These are phyloP conservation scores for Sisymbrium altissimum DNA, from an alignment of 345 rosid genomes.

Conservation along the genomic window DNA sequence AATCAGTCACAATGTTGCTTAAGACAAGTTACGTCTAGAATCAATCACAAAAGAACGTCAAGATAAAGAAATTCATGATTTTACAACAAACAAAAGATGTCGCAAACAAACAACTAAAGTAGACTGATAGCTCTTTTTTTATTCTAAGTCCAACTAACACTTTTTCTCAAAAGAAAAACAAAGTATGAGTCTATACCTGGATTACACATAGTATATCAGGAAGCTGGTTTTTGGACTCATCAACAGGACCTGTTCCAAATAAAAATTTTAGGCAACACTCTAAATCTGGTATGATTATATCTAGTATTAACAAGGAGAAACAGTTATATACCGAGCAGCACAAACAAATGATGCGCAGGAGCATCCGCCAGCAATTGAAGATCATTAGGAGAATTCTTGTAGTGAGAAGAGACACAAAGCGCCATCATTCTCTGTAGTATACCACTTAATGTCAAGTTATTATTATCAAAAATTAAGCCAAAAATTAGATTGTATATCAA, in stretches of 20 bases:
- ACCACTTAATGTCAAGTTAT: conserved; percentile 26
- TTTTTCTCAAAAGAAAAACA: neutral
- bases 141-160: neutral
- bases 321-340: conserved; percentile 63
- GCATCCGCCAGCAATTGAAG: conserved; percentile 97
- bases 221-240: conserved; percentile 84
- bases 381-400: conserved; percentile 98
- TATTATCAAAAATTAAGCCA: neutral
- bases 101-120: conserved; percentile 6
- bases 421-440: conserved; percentile 94
- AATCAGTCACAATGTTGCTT: neutral
- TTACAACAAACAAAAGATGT: neutral
- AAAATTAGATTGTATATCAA: neutral
- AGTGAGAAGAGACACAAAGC: conserved; percentile 93
- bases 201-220: conserved; percentile 93
- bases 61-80: neutral
- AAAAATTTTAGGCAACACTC: conserved; percentile 11
- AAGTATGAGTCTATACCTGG: conserved; percentile 52
- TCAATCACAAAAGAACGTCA: conserved; percentile 8
- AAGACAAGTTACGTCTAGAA: conserved; percentile 4
- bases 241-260: conserved; percentile 80
- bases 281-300: neutral
- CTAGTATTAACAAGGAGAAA: conserved; percentile 10
- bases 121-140: neutral
- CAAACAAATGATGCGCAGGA: conserved; percentile 97